A percentile compares a stretch with the other conserved stretches of the same genome.
Conservation (phyloP, 2,329 filamentous ascomycete species). For the Xylaria sp. region DNA sequence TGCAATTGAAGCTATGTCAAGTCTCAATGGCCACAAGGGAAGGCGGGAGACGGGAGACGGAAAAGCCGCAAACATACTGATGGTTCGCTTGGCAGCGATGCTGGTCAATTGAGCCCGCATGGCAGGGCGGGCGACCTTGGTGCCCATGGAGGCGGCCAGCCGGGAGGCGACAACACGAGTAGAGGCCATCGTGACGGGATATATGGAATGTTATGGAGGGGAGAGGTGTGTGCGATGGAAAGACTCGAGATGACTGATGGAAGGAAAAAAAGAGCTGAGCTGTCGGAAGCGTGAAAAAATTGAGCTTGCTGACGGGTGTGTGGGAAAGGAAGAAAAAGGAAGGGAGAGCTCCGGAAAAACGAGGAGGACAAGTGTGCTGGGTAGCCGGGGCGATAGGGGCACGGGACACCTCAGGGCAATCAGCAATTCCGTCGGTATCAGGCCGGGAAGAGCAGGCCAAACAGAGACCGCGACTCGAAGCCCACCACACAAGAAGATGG, state of each 20-base stretch:
- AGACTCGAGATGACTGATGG: slow-evolving; percentile 35
- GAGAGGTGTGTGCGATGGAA: slow-evolving; percentile 45
- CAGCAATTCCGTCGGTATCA: slow-evolving; percentile 22
- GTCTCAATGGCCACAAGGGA: not conserved
- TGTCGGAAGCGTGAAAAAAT: slow-evolving; percentile 30
- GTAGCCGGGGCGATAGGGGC: slow-evolving; percentile 7
- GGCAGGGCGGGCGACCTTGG: slow-evolving; percentile 78
- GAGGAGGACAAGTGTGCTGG: slow-evolving; percentile 22
- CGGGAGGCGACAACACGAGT: slow-evolving; percentile 77
- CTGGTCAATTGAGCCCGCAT: slow-evolving; percentile 65
- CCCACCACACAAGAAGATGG: slow-evolving; percentile 20
- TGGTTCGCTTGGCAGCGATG: slow-evolving; percentile 72
- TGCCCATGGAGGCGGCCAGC: slow-evolving; percentile 75
- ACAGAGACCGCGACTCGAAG: slow-evolving; percentile 22
- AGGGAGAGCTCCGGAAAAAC: slow-evolving; percentile 36
- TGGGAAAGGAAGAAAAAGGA: slow-evolving; percentile 35
- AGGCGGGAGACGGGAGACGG: slow-evolving; percentile 3
- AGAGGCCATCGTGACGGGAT: slow-evolving; percentile 79
- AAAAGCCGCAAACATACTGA: slow-evolving; percentile 59
- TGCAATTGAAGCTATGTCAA: not conserved
- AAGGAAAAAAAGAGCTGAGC: slow-evolving; percentile 28
- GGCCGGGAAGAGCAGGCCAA: slow-evolving; percentile 13
- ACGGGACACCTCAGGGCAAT: slow-evolving; percentile 7
- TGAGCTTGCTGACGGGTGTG: slow-evolving; percentile 36
- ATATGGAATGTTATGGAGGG: slow-evolving; percentile 45